phyloP scores from a whole-genome alignment of 116 monocot genomes.

The Iris pallida region DNA sequence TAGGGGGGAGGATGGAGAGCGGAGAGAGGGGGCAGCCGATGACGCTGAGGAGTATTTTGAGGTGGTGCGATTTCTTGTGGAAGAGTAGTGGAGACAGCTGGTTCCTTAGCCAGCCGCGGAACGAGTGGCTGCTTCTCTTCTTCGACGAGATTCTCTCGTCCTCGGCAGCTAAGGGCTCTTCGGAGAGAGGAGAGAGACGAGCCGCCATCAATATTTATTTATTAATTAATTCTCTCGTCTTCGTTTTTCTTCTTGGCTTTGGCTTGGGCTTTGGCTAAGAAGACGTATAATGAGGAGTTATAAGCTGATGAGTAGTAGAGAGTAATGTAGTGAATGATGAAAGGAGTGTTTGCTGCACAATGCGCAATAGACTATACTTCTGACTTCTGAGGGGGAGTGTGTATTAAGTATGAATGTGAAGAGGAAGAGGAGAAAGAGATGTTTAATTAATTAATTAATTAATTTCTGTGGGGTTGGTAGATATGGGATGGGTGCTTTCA shows the following conservation, averaged over 20 bases:
- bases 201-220: slow-evolving; percentile 1
- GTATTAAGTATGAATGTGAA: not conserved
- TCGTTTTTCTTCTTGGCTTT: no score
- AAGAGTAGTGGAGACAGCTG: slow-evolving; percentile 32
- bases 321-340: no score
- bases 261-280: not conserved
- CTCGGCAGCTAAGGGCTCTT: no score
- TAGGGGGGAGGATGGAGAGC: slow-evolving; percentile 27
- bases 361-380: not conserved
- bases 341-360: no score
- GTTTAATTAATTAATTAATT: not conserved
- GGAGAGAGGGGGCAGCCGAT: slow-evolving; percentile 84
- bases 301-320: no score
- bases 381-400: not conserved
- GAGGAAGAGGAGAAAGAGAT: not conserved
- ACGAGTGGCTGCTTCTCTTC: slow-evolving; percentile 19
- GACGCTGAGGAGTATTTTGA: slow-evolving; percentile 72
- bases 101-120: slow-evolving; percentile 42
- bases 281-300: no score
- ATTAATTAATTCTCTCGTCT: not conserved
- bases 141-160: slow-evolving; percentile 7
- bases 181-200: slow-evolving; percentile 7
- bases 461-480: not conserved
- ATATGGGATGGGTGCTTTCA: slow-evolving; percentile 19
- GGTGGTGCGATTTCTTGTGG: slow-evolving; percentile 29